Conservation (phyloP, 2,329 filamentous ascomycete genomes). For the Diplodia seriata region DNA sequence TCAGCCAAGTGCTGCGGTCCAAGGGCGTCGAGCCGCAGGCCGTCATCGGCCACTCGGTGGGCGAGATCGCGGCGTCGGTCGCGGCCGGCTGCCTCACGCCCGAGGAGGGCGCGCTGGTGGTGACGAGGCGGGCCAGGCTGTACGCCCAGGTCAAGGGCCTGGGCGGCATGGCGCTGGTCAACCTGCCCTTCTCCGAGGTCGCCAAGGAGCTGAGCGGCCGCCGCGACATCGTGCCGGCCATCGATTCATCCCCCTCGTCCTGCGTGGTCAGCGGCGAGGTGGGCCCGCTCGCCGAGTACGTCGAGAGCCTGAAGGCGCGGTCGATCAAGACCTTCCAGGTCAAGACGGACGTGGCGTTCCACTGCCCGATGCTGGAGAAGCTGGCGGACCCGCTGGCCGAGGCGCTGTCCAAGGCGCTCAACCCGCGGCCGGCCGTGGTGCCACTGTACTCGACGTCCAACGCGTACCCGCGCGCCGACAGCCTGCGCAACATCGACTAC, state of each 20-base stretch:
- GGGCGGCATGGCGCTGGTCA: constrained; percentile 45
- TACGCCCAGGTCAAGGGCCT: constrained; percentile 44
- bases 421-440: constrained; percentile 36
- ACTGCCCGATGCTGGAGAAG: constrained; percentile 47
- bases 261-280: constrained; percentile 46
- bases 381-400: constrained; percentile 43
- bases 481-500: constrained; percentile 43
- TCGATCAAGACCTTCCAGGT: constrained; percentile 46
- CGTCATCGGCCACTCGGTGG: constrained; percentile 53
- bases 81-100: constrained; percentile 44
- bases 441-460: constrained; percentile 49
- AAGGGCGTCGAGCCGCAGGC: constrained; percentile 46
- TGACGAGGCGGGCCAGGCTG: constrained; percentile 44
- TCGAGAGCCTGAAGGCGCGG: constrained; percentile 35
- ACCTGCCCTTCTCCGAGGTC: constrained; percentile 42
- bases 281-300: constrained; percentile 39
- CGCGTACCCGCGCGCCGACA: constrained; percentile 38
- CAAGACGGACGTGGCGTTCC: constrained; percentile 53
- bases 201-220: constrained; percentile 37
- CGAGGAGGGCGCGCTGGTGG: constrained; percentile 48
- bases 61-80: constrained; percentile 52
- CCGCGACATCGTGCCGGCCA: constrained; percentile 44
- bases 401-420: constrained; percentile 37
- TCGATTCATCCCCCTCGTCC: constrained; percentile 47
- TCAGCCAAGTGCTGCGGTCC: constrained; percentile 42